Evolutionary conservation across 1,284 basidiomycete genomes (phyloP).

Genomic region (Schizopora paradoxa): DNA sequence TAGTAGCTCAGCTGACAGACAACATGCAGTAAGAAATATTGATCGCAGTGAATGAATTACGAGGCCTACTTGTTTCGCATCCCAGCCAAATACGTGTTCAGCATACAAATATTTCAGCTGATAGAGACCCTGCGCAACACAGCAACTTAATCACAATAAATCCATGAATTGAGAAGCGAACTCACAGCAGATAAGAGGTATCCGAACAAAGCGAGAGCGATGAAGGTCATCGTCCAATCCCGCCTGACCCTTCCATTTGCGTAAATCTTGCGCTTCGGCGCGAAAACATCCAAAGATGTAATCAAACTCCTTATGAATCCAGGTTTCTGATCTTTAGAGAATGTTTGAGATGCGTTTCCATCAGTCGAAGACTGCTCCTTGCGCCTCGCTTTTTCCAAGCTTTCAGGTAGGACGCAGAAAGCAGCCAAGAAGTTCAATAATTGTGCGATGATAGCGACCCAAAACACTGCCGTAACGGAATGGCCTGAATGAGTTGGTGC

Average conservation of each 20-base stretch:
- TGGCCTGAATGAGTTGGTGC: conserved; percentile 24
- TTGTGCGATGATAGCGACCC: conserved; percentile 44
- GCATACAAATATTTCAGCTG: conserved; percentile 60
- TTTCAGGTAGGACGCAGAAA: conserved; percentile 62
- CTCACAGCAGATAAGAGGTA: conserved; percentile 44
- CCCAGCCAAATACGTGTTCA: conserved; percentile 51
- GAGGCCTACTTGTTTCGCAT: conserved; percentile 40
- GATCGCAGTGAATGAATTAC: not conserved
- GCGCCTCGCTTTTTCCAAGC: conserved; percentile 43
- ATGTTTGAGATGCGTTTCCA: conserved; percentile 21
- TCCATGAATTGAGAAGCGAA: conserved; percentile 1
- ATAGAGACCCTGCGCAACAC: conserved; percentile 41
- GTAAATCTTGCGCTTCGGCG: conserved; percentile 39
- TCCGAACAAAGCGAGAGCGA: conserved; percentile 43
- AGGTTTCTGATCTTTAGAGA: conserved; percentile 17
- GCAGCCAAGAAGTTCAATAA: conserved; percentile 46
- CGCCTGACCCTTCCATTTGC: conserved; percentile 31
- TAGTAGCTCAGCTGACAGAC: conserved; percentile 52
- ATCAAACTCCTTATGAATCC: conserved; percentile 33
- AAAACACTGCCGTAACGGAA: conserved; percentile 54
- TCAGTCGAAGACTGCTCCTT: conserved; percentile 28
- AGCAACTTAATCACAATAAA: conserved; percentile 6
- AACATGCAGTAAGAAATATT: conserved; percentile 3
- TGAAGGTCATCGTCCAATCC: conserved; percentile 55
- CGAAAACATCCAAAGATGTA: conserved; percentile 49